Conservation (phyloP, 1,284 basidiomycete species). For the Mrakiaceae sp. region DNA sequence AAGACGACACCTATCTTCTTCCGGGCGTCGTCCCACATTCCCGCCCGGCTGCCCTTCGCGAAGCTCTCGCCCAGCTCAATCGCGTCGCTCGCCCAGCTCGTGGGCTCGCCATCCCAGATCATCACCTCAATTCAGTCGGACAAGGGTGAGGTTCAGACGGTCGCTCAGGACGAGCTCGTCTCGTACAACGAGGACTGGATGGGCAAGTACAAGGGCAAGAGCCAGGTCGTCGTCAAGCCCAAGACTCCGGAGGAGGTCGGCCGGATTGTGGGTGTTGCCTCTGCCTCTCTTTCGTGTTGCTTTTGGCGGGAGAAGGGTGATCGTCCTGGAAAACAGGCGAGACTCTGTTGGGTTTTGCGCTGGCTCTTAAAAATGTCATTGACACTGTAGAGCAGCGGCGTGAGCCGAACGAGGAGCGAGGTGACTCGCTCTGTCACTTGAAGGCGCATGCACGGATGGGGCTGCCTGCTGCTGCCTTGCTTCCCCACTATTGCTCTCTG, state of each 20-base stretch:
- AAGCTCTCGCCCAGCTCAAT: conserved; percentile 37
- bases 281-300: not conserved
- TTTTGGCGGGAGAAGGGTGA: not conserved
- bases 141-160: conserved; percentile 18
- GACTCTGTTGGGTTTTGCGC: too few species aligned
- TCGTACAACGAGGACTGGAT: conserved; percentile 93
- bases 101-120: conserved; percentile 36
- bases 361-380: too few species aligned
- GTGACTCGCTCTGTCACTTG: too few species aligned
- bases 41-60: conserved; percentile 34
- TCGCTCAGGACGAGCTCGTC: conserved; percentile 48
- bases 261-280: conserved; percentile 41
- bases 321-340: too few species aligned
- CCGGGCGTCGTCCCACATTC: conserved; percentile 30
- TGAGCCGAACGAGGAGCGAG: too few species aligned
- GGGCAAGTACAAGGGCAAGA: conserved; percentile 81
- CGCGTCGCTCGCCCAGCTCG: conserved; percentile 39
- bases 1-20: not conserved
- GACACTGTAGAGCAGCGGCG: too few species aligned
- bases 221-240: conserved; percentile 78
- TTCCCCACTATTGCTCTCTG: too few species aligned
- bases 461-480: too few species aligned
- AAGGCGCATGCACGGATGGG: too few species aligned
- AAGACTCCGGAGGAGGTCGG: conserved; percentile 80
- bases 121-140: conserved; percentile 18